These are phyloP conservation scores for Paecilomyces sp. DNA, from an alignment of 2,329 filamentous ascomycete species.

Conservation along the genomic window DNA sequence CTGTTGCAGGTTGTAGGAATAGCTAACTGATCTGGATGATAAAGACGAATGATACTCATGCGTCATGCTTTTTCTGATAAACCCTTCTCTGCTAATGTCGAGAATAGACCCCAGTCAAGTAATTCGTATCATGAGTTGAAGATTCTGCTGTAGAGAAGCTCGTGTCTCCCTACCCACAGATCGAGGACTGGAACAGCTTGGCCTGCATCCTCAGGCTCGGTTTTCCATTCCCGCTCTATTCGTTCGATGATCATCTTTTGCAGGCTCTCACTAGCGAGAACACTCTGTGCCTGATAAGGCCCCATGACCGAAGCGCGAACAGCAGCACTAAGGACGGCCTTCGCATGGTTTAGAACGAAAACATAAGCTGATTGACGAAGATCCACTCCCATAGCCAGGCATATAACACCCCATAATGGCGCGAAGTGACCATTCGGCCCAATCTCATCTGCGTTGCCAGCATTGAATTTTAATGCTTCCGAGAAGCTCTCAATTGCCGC, in stretches of 20 bases:
- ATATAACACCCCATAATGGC: conserved; percentile 54
- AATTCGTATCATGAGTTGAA: conserved; percentile 53
- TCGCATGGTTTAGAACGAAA: conserved; percentile 58
- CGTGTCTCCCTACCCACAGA: conserved; percentile 59
- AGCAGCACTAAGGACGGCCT: conserved; percentile 55
- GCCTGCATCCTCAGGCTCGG: conserved; percentile 47
- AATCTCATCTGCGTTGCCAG: conserved; percentile 22
- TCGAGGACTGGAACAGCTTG: conserved; percentile 57
- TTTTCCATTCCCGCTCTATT: conserved; percentile 43
- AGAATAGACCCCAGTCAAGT: not conserved
- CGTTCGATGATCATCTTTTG: conserved; percentile 45
- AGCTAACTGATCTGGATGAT: conserved; percentile 14
- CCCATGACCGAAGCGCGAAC: conserved; percentile 59
- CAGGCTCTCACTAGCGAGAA: conserved; percentile 48
- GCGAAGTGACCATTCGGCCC: conserved; percentile 50
- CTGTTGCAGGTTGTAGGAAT: conserved; percentile 25
- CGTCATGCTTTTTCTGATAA: conserved; percentile 7
- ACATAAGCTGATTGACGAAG: conserved; percentile 51
- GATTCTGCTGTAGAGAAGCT: conserved; percentile 59
- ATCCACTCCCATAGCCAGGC: conserved; percentile 45
- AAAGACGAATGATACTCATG: conserved; percentile 16
- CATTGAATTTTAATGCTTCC: conserved; percentile 27
- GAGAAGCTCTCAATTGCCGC: conserved; percentile 30
- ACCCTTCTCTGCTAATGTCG: not conserved
- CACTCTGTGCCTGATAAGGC: conserved; percentile 56